These are phyloP conservation scores for Aspergillus thermomutatus DNA, from an alignment of 2,329 filamentous ascomycete species.

Conservation along the genomic window DNA sequence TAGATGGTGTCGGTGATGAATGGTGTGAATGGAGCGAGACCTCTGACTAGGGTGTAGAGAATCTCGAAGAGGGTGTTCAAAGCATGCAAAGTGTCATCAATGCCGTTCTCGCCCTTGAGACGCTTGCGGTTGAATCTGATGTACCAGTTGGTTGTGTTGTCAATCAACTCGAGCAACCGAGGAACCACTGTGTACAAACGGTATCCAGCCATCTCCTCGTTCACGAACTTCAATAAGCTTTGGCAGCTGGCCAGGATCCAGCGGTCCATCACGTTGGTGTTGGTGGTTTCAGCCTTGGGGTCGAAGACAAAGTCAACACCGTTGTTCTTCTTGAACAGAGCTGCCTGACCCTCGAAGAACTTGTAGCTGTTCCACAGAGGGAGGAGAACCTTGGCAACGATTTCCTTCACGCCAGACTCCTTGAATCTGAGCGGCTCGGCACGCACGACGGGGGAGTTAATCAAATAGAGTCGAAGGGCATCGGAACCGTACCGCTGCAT, in stretches of 20 bases:
- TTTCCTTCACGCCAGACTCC: conserved; percentile 88
- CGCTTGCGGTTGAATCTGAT: conserved; percentile 91
- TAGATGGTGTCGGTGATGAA: conserved; percentile 97
- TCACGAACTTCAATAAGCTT: conserved; percentile 85
- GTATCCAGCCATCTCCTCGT: conserved; percentile 82
- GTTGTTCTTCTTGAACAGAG: conserved; percentile 80
- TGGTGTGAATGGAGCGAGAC: conserved; percentile 89
- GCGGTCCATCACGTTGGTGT: conserved; percentile 90
- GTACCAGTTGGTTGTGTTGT: conserved; percentile 98
- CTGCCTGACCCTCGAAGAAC: conserved; percentile 88
- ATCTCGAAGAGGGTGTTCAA: conserved; percentile 94
- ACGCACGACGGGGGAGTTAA: conserved; percentile 92
- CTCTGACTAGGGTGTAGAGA: conserved; percentile 81
- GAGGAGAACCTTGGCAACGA: conserved; percentile 84
- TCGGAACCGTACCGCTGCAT: conserved; percentile 89
- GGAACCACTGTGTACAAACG: conserved; percentile 90
- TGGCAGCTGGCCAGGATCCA: conserved; percentile 95
- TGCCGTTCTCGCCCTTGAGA: conserved; percentile 82
- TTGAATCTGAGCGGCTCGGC: conserved; percentile 90
- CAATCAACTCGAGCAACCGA: conserved; percentile 75
- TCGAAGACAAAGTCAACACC: conserved; percentile 75
- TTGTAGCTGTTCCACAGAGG: conserved; percentile 97
- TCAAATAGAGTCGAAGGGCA: conserved; percentile 88
- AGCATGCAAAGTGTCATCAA: conserved; percentile 83
- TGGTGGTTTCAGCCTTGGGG: conserved; percentile 68